Percentiles rank a stretch among this genome's conserved stretches.
Conservation (phyloP, 495 filamentous ascomycete genomes). For the Hypoxylon rickii region DNA sequence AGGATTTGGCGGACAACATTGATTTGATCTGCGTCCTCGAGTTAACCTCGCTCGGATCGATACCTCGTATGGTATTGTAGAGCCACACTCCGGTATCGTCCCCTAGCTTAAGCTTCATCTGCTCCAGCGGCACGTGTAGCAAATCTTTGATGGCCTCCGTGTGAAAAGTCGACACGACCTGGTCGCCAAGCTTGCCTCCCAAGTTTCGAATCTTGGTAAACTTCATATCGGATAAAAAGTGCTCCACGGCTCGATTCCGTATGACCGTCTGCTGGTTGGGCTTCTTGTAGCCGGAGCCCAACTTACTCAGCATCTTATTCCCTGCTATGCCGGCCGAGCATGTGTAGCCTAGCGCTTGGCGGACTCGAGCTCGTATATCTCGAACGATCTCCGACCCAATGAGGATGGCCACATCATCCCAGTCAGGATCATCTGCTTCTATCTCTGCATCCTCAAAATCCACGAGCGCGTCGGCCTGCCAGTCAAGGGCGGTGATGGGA, state of each 20-base stretch:
- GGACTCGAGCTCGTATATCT: conserved; percentile 68
- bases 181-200: conserved; percentile 93
- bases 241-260: conserved; percentile 77
- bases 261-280: conserved; percentile 92
- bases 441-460: conserved; percentile 73
- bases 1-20: conserved; percentile 98
- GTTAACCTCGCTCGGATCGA: conserved; percentile 87
- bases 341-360: conserved; percentile 76
- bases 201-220: conserved; percentile 96
- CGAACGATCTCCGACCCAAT: conserved; percentile 88
- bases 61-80: conserved; percentile 81
- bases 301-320: conserved; percentile 95
- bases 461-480: conserved; percentile 78
- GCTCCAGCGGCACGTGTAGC: conserved; percentile 71
- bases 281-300: conserved; percentile 88
- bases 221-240: conserved; percentile 83
- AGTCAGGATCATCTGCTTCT: conserved; percentile 84
- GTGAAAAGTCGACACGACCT: conserved; percentile 73
- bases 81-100: conserved; percentile 90
- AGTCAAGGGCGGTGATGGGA: conserved; percentile 75
- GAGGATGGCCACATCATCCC: conserved; percentile 91
- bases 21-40: conserved; percentile 92
- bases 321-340: conserved; percentile 85
- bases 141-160: conserved; percentile 83
- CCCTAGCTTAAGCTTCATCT: conserved; percentile 77